Evolutionary conservation across 2,329 filamentous ascomycete species (phyloP).

Genomic region (Epichloe uncinata): DNA sequence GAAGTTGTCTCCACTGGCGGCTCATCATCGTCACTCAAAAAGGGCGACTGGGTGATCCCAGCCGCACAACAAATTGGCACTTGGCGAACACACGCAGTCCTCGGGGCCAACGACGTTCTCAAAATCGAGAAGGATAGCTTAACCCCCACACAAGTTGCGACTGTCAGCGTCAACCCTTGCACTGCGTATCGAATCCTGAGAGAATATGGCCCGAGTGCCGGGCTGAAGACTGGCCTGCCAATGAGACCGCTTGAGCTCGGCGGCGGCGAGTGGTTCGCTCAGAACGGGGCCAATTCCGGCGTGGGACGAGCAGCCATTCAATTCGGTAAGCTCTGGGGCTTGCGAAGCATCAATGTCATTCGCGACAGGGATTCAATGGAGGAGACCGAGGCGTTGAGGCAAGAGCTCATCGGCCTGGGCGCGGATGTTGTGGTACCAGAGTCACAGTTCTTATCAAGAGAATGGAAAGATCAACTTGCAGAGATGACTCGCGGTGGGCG

Average conservation of each 20-base stretch:
- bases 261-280: constrained; percentile 77
- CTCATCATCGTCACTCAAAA: constrained; percentile 37
- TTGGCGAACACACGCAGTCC: constrained; percentile 82
- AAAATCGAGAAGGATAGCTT: constrained; percentile 60
- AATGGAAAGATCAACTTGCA: constrained; percentile 47
- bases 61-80: constrained; percentile 74
- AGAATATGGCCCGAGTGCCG: constrained; percentile 49
- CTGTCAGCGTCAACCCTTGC: constrained; percentile 83
- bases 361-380: constrained; percentile 53
- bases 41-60: constrained; percentile 92
- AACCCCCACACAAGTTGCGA: constrained; percentile 66
- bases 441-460: constrained; percentile 39
- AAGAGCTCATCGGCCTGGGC: constrained; percentile 40
- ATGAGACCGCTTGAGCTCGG: constrained; percentile 31
- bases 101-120: constrained; percentile 43
- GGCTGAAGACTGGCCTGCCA: constrained; percentile 30
- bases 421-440: constrained; percentile 45
- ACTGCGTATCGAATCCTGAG: constrained; percentile 89
- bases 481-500: constrained; percentile 58
- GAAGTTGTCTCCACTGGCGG: constrained; percentile 66
- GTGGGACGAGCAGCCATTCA: constrained; percentile 89
- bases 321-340: constrained; percentile 71
- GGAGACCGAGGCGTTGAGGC: constrained; percentile 46
- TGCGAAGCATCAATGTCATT: constrained; percentile 82
- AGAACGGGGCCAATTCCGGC: constrained; percentile 92